Percentiles rank a stretch among this genome's conserved stretches.
These are phyloP conservation scores for Daldinia concentrica DNA, from an alignment of 495 filamentous ascomycete species.

Conservation along the genomic window DNA sequence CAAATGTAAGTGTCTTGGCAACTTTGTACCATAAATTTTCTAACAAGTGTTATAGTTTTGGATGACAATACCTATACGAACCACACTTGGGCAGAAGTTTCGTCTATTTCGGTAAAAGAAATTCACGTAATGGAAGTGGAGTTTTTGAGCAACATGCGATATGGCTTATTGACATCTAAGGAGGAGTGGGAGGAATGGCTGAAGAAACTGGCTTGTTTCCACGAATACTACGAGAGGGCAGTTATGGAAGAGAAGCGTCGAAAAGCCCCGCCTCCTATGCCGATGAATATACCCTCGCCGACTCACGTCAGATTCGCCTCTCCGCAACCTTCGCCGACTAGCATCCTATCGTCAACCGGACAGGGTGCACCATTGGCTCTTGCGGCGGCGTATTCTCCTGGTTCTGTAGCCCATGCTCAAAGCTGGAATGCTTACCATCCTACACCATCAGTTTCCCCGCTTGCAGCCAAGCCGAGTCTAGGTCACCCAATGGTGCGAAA, in stretches of 20 bases:
- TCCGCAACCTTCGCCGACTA: slow-evolving; percentile 59
- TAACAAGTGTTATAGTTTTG: slow-evolving; percentile 66
- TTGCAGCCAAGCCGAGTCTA: slow-evolving; percentile 59
- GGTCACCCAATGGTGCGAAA: slow-evolving; percentile 65
- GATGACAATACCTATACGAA: slow-evolving; percentile 99
- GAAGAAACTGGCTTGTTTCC: slow-evolving; percentile 77
- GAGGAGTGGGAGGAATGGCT: slow-evolving; percentile 92
- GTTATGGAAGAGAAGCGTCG: slow-evolving; percentile 49
- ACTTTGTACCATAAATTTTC: background rate
- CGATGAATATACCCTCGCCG: slow-evolving; percentile 52
- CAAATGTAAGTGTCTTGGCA: slow-evolving; percentile 73
- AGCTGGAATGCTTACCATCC: slow-evolving; percentile 53
- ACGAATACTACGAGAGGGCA: slow-evolving; percentile 78
- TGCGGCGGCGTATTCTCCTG: slow-evolving; percentile 48
- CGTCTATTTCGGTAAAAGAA: slow-evolving; percentile 90
- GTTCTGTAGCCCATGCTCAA: slow-evolving; percentile 35
- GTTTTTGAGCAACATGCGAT: slow-evolving; percentile 98
- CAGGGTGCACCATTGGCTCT: slow-evolving; percentile 41
- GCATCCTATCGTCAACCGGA: slow-evolving; percentile 49
- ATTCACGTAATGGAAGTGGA: slow-evolving; percentile 99
- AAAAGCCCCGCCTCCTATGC: slow-evolving; percentile 45
- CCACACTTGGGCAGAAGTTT: slow-evolving; percentile 99
- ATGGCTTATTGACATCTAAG: slow-evolving; percentile 83
- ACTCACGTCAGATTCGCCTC: slow-evolving; percentile 49
- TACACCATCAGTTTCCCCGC: slow-evolving; percentile 60